Evolutionary conservation across 495 filamentous ascomycete species (phyloP).

Genomic region (Trichocladium antarcticum): DNA sequence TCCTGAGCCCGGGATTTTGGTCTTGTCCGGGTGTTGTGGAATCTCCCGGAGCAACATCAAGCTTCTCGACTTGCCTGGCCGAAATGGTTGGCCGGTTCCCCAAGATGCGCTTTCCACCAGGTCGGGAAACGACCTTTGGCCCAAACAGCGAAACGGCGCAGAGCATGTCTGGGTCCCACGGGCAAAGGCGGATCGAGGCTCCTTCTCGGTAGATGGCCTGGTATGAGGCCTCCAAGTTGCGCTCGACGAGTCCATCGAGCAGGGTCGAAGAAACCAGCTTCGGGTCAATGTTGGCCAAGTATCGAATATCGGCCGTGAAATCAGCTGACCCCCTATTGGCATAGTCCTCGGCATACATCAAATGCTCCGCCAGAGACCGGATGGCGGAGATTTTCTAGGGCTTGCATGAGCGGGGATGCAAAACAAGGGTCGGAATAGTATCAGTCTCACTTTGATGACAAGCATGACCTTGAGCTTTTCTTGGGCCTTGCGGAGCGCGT

Average conservation of each 20-base stretch:
- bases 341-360: conserved; percentile 32
- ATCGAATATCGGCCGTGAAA: conserved; percentile 15
- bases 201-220: conserved; percentile 10
- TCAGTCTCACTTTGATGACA: conserved; percentile 24
- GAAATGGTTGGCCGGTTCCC: not conserved
- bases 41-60: not conserved
- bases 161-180: not conserved
- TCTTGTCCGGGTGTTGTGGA: no score
- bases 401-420: not conserved
- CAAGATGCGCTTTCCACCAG: not conserved
- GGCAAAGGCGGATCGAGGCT: conserved; percentile 15
- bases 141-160: conserved; percentile 6
- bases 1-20: not conserved
- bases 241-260: conserved; percentile 1
- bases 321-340: not conserved
- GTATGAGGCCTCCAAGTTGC: conserved; percentile 8
- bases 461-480: conserved; percentile 30
- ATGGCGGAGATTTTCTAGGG: not conserved
- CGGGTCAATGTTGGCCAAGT: conserved; percentile 26
- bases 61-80: not conserved
- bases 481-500: conserved; percentile 14
- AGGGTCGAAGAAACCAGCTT: conserved; percentile 6
- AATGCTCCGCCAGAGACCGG: conserved; percentile 8
- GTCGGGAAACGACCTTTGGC: not conserved
- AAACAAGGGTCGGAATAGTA: no score